Evolutionary conservation across 208 protist species (phyloP).

Genomic region (Trypanosoma platydactyli): DNA sequence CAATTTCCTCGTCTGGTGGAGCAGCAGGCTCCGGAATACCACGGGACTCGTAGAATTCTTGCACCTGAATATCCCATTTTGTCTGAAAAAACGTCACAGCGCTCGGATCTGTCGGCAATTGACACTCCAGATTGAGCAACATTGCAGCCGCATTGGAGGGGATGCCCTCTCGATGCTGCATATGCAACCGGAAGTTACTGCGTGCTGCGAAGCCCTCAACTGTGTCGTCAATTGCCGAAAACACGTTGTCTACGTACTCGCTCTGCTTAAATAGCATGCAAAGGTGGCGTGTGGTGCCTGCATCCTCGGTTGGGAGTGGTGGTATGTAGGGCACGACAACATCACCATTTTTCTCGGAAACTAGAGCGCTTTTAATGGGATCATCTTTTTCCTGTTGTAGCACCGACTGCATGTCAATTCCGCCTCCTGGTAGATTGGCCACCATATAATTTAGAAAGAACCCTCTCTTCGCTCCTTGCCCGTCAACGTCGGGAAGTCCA

Average conservation of each 20-base stretch:
- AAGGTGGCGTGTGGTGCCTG: conserved; percentile 80
- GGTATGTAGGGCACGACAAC: conserved; percentile 82
- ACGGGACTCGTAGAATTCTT: conserved; percentile 87
- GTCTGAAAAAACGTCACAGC: conserved; percentile 88
- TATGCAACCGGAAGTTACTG: conserved; percentile 72
- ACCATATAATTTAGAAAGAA: conserved; percentile 92
- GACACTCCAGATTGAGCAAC: conserved; percentile 54
- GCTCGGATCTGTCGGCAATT: conserved; percentile 51
- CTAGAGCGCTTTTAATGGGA: conserved; percentile 11
- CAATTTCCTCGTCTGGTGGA: conserved; percentile 73
- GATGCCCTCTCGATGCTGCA: conserved; percentile 14
- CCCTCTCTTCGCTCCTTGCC: conserved; percentile 30
- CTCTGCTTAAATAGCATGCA: conserved; percentile 83
- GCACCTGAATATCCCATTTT: conserved; percentile 92
- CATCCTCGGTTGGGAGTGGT: conserved; percentile 89
- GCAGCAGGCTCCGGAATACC: conserved; percentile 73
- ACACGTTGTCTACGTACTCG: conserved; percentile 32
- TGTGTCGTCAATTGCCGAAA: conserved; percentile 34
- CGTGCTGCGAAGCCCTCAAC: conserved; percentile 46
- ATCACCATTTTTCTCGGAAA: conserved; percentile 47
- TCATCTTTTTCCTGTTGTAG: conserved; percentile 1
- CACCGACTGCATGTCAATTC: background rate
- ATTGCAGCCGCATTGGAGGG: conserved; percentile 30
- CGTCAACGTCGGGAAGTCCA: conserved; percentile 46
- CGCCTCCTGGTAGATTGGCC: conserved; percentile 56